A percentile compares a stretch with the other conserved stretches of the same genome.
Conservation (phyloP, 2,329 filamentous ascomycete genomes). For the Chaetomium sp. region DNA sequence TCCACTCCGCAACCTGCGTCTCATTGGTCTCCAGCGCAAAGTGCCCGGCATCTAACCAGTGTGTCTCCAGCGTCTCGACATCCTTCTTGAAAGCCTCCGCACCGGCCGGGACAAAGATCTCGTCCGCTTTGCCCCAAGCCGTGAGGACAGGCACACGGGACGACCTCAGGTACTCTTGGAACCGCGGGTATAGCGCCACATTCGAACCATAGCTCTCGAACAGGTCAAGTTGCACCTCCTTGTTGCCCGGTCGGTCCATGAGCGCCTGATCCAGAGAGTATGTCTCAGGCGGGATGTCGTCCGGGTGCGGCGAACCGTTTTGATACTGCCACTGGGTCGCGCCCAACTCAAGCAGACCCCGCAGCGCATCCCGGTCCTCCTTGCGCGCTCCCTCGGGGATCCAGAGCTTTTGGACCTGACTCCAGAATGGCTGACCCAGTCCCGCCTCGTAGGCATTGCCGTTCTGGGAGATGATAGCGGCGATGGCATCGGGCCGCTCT, state of each 20-base stretch:
- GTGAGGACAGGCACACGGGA: conserved; percentile 48
- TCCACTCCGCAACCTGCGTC: conserved; percentile 24
- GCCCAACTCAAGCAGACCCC: conserved; percentile 31
- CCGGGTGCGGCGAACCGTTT: conserved; percentile 32
- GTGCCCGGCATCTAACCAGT: conserved; percentile 49
- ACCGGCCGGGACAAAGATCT: conserved; percentile 43
- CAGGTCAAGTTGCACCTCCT: conserved; percentile 49
- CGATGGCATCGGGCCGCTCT: conserved; percentile 39
- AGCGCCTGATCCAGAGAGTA: conserved; percentile 48
- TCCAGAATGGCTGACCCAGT: conserved; percentile 45
- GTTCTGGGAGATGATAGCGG: conserved; percentile 52
- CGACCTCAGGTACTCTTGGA: conserved; percentile 48
- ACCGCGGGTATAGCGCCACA: conserved; percentile 44
- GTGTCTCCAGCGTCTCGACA: conserved; percentile 40
- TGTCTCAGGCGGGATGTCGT: conserved; percentile 36
- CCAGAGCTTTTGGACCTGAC: conserved; percentile 42
- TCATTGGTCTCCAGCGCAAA: conserved; percentile 42
- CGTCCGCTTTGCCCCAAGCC: conserved; percentile 53
- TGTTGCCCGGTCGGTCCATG: conserved; percentile 42
- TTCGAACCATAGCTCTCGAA: conserved; percentile 54
- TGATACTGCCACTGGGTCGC: conserved; percentile 40
- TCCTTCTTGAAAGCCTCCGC: conserved; percentile 50
- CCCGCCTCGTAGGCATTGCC: conserved; percentile 56
- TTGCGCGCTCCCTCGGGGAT: conserved; percentile 25
- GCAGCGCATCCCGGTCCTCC: conserved; percentile 33